Conservation (phyloP, 2,329 filamentous ascomycete genomes). For the Sporothrix pallida region DNA sequence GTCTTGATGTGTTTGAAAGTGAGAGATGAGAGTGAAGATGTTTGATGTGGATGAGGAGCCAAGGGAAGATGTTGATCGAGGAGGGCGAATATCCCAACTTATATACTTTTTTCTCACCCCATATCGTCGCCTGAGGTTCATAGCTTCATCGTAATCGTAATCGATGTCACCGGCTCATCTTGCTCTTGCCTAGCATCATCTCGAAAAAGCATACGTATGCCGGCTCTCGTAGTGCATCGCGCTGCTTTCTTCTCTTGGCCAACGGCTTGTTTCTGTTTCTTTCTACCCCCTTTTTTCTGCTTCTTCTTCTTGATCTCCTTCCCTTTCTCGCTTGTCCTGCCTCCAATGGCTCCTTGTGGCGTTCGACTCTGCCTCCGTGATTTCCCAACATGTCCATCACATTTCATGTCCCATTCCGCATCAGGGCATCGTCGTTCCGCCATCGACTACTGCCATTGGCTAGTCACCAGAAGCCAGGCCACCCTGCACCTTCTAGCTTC, state of each 20-base stretch:
- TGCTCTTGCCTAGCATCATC: background rate
- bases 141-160: background rate
- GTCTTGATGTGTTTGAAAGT: background rate
- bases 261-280: too few species aligned
- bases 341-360: background rate
- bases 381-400: background rate
- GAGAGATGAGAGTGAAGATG: background rate
- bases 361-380: conserved; percentile 14
- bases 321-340: background rate
- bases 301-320: background rate
- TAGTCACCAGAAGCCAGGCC: background rate
- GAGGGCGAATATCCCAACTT: background rate
- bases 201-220: background rate
- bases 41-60: background rate
- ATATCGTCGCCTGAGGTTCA: background rate
- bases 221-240: background rate
- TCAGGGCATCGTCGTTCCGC: background rate
- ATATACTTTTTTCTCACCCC: background rate
- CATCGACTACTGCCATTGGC: background rate
- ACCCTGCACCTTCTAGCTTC: background rate
- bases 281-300: background rate
- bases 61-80: background rate
- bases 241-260: conserved; percentile 7
- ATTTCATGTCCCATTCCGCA: background rate
- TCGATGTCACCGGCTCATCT: background rate